phyloP scores from a whole-genome alignment of 2,329 filamentous ascomycete genomes.

The Beauveria sp. region DNA sequence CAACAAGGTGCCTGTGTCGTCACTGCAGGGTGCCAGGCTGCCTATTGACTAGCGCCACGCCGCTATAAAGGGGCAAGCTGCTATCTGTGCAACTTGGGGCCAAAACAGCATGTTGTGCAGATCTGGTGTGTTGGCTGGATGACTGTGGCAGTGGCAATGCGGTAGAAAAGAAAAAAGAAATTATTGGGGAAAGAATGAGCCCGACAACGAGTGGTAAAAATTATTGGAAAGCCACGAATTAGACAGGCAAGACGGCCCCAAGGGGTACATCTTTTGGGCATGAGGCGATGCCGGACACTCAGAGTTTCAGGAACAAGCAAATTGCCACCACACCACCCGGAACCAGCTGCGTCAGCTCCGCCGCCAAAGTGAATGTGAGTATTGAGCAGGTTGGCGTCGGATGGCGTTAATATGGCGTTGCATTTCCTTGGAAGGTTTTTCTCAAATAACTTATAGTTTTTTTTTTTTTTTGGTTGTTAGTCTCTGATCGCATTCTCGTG shows the following conservation, averaged over 20 bases:
- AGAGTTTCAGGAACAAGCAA: constrained; percentile 3
- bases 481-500: no score
- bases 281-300: not conserved
- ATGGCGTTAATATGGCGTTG: no score
- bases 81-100: not conserved
- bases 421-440: no score
- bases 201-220: no score
- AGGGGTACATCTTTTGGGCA: not conserved
- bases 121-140: not conserved
- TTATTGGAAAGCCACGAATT: not conserved
- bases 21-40: not conserved
- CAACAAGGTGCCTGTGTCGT: not conserved
- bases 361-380: not conserved
- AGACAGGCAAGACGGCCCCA: not conserved
- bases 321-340: not conserved
- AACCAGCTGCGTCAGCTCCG: not conserved
- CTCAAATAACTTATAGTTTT: no score
- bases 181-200: no score
- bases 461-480: no score
- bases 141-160: no score
- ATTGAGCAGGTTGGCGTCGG: not conserved
- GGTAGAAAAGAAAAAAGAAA: no score
- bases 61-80: not conserved
- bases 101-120: not conserved
- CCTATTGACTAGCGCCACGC: not conserved